Base-by-base conservation (phyloP, 106 monocot species). In the Triglochin maritima region DNA sequence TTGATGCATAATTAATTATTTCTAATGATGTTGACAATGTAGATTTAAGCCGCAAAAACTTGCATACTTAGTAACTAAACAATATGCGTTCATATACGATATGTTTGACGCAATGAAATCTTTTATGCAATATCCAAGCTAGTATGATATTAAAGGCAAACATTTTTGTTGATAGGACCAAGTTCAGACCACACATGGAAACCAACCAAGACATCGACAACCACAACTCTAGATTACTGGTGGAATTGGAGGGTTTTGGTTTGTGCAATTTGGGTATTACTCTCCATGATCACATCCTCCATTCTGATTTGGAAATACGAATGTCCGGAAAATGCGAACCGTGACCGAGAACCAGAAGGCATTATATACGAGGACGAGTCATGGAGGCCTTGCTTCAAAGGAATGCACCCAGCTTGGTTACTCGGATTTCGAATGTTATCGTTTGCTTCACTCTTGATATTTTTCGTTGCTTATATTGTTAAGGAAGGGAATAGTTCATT, bases 381-480 rank as follows among this genome's bases (percentile, higher is more conserved):
- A 11, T 89, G 89, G 89, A 89, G 59, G 64, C 89, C 89, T 64
- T 89, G 86, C 68, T 81, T 89, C 12, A 83, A 77, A 66, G 63
- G 66, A 6, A 62, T 89, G 2, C 86, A 89, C 64, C 89, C 85
- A 69, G 79, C 67, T 56, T 89, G 89, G 89, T 67, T 89, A 68
- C 74, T 89, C 59, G 68, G 60, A 44, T 89, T 77, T 56, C 76
- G 89, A 42, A 50, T 79, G 17, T 3, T 57, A 10, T 76, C 89
- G 29, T 89, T 86, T 51, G 45, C 74, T 50, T n/a, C 81, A 9
- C 83, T 86, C 17, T 59, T 71, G 44, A 69, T 63, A 58, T 81
- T 85, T 64, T 81, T 89, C 12, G 45, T 77, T 46, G 49, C 60
- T 49, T 75, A 77, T 72, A 44, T 69, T 16, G 12, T 63, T 50